These are phyloP conservation scores for Dichotomocladium elegans DNA, from an alignment of 371 early-diverging fungal species.

Conservation along the genomic window DNA sequence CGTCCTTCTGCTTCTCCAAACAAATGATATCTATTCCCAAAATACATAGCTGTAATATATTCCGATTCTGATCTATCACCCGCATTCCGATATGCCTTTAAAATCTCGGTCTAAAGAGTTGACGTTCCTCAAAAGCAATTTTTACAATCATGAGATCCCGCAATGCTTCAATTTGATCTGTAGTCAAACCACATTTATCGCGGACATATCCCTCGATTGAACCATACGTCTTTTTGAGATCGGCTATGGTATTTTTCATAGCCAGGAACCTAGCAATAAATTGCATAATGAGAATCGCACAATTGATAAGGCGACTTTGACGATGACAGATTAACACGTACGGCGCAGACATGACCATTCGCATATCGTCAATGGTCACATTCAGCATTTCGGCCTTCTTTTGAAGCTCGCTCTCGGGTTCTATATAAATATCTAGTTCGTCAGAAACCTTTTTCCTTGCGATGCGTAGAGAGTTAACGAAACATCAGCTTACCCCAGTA, in stretches of 20 bases:
- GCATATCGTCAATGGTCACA: slow-evolving; percentile 30
- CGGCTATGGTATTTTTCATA: slow-evolving; percentile 40
- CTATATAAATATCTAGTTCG: slow-evolving; percentile 8
- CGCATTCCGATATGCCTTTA: neutral
- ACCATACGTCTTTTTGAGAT: slow-evolving; percentile 22
- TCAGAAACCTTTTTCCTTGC: neutral
- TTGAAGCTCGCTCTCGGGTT: slow-evolving; percentile 32
- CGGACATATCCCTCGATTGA: slow-evolving; percentile 28
- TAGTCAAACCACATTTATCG: slow-evolving; percentile 29
- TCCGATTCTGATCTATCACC: neutral
- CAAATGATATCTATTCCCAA: neutral
- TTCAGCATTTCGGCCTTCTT: slow-evolving; percentile 28
- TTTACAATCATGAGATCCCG: slow-evolving; percentile 39
- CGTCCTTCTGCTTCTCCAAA: neutral
- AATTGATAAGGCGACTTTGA: neutral
- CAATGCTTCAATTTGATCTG: slow-evolving; percentile 25
- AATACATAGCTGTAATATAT: neutral
- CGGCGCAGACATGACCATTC: slow-evolving; percentile 48
- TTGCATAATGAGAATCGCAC: too few relatives aligned
- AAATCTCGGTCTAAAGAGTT: slow-evolving; percentile 32
- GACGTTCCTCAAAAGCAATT: slow-evolving; percentile 43
- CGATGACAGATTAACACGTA: slow-evolving; percentile 13
- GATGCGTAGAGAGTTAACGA: neutral
- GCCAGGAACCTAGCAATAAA: slow-evolving; percentile 26
- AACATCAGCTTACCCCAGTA: slow-evolving; percentile 37